Evolutionary conservation across 352 stramenopile genomes (phyloP).

Genomic region (Phytophthora aleatoria): DNA sequence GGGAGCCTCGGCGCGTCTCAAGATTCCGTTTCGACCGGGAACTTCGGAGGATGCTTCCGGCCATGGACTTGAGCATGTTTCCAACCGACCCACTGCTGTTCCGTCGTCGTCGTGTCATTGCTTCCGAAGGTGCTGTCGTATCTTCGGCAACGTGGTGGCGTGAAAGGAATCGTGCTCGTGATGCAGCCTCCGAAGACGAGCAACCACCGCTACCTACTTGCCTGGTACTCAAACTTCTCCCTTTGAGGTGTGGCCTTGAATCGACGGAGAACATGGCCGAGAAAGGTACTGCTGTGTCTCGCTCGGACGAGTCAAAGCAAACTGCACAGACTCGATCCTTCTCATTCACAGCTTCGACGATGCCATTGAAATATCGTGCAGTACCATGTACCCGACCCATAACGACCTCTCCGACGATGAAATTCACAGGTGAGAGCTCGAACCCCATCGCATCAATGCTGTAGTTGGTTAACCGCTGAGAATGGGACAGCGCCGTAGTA

Average conservation of each 20-base stretch:
- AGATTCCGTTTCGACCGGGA: slow-evolving; percentile 37
- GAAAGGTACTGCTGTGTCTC: slow-evolving; percentile 64
- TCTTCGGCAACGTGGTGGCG: slow-evolving; percentile 21
- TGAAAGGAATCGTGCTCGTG: slow-evolving; percentile 14
- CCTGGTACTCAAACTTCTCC: slow-evolving; percentile 41
- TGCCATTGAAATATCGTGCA: slow-evolving; percentile 61
- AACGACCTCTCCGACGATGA: slow-evolving; percentile 60
- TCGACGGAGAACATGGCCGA: slow-evolving; percentile 75
- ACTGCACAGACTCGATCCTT: slow-evolving; percentile 66
- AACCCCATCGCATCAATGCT: slow-evolving; percentile 81
- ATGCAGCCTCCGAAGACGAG: slow-evolving; percentile 46
- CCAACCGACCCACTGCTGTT: slow-evolving; percentile 61
- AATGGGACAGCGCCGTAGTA: slow-evolving; percentile 52
- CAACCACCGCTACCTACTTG: slow-evolving; percentile 41
- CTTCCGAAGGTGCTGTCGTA: slow-evolving; percentile 5
- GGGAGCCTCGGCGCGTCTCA: slow-evolving; percentile 43
- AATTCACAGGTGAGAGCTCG: slow-evolving; percentile 59
- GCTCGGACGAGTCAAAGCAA: slow-evolving; percentile 74
- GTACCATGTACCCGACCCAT: slow-evolving; percentile 65
- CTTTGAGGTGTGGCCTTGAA: slow-evolving; percentile 44
- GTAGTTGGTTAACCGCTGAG: slow-evolving; percentile 76
- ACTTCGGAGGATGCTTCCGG: slow-evolving; percentile 50
- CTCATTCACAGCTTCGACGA: slow-evolving; percentile 59
- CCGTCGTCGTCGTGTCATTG: slow-evolving; percentile 19
- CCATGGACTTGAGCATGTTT: slow-evolving; percentile 68